Evolutionary conservation across 1,284 basidiomycete genomes (phyloP), one percentile per base, ranked within the genome.

Genomic region (Marasmius fiardii): DNA sequence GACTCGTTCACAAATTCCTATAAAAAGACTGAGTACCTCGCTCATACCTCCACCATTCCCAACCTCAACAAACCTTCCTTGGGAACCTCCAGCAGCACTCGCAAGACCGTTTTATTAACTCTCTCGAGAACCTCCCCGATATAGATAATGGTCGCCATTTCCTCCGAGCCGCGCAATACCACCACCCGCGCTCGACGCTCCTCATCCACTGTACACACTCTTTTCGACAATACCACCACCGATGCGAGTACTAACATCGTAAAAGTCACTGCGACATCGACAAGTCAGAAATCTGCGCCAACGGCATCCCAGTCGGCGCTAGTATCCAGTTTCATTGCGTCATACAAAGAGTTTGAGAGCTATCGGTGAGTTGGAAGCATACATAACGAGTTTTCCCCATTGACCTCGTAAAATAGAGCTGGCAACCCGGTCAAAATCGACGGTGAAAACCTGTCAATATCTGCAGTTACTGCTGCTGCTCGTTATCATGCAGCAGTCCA

Each of bases 381-480:
- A 31, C 24, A 12, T 10, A 31, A 31, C 43, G 16, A 24, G 48
- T n/a, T n/a, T 45, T 35, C 18, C 45, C 1, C 48, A 11, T 51
- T 89, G 86, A 65, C 71, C 26, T 23, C 26, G 2, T 49, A n/a
- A 10, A 12, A 26, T 11, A 49, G 47, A 20, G 24, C 47, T 20
- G 88, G 88, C 14, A 77, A 77, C 49, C 68, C 81, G 6, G 77
- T 93, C 54, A 65, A 78, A 14, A 73, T 93, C 51, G 83, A 89
- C 59, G 92, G 92, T 3, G 75, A 86, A 60, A 78, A 71, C 16
- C 79, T 94, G 37, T 82, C 90, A 1, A 81, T 93, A 54, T 79
- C 88, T 3, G 87, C 86, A 49, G 82, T 93, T 12, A 79, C 85
- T 16, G 89, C 89, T 14, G 78, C 83, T 4, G 84, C 91, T 0